These are phyloP conservation scores for Scorias spongiosa DNA, from an alignment of 2,329 filamentous ascomycete species.

Conservation along the genomic window DNA sequence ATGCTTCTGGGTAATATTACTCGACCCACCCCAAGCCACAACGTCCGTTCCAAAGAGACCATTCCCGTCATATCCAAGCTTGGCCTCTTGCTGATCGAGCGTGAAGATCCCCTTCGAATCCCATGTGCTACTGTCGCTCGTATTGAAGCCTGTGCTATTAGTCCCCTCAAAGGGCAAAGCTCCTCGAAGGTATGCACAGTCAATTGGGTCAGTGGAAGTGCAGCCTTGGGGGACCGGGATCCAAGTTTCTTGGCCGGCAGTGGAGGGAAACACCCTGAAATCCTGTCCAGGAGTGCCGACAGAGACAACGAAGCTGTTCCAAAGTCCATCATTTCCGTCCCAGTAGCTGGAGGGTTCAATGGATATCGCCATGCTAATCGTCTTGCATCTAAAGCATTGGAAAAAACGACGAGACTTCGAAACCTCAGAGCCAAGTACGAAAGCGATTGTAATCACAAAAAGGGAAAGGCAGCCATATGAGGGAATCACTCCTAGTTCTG, in stretches of 20 bases:
- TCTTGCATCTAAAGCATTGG: no score
- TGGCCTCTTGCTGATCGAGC: conserved; percentile 15
- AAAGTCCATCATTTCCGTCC: conserved; percentile 13
- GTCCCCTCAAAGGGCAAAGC: conserved; percentile 12
- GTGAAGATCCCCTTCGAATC: conserved; percentile 18
- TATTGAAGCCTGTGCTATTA: conserved; percentile 12
- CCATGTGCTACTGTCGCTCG: conserved; percentile 21
- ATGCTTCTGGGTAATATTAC: conserved; percentile 11
- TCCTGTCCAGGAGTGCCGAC: conserved; percentile 13
- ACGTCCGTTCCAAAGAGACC: conserved; percentile 23
- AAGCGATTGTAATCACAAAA: no score
- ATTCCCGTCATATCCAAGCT: conserved; percentile 16
- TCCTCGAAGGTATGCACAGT: conserved; percentile 18
- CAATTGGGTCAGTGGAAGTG: conserved; percentile 6
- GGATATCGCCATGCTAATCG: not conserved
- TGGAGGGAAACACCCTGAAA: conserved; percentile 13
- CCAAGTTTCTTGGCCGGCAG: conserved; percentile 21
- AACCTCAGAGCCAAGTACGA: no score
- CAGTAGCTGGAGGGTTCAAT: conserved; percentile 1
- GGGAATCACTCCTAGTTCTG: no score
- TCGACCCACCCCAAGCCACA: conserved; percentile 11
- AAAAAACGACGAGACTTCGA: no score
- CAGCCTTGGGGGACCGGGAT: conserved; percentile 22
- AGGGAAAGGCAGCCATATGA: no score
- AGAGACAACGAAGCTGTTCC: conserved; percentile 11